Conservation (phyloP, 371 early-diverging fungal species). For the Entomophthora muscae region DNA sequence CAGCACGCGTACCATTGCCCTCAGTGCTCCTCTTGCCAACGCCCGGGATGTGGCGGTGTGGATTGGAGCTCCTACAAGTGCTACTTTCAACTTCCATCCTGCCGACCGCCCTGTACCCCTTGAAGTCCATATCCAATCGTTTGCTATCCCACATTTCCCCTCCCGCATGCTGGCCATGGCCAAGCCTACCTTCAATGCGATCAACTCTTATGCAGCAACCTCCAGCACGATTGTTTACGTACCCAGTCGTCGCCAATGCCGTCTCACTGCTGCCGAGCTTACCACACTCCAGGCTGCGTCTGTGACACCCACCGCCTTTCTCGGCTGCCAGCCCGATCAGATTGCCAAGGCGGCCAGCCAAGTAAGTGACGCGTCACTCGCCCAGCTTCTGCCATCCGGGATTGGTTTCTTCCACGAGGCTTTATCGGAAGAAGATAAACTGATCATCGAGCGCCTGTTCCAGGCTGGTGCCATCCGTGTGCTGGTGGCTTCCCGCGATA, state of each 20-base stretch:
- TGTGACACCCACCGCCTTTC: conserved; percentile 36
- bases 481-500: conserved; percentile 73
- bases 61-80: conserved; percentile 66
- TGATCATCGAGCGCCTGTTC: conserved; percentile 58
- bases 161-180: conserved; percentile 89
- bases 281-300: conserved; percentile 58
- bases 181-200: conserved; percentile 70
- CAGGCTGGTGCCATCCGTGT: conserved; percentile 67
- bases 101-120: conserved; percentile 82
- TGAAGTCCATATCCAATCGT: conserved; percentile 87
- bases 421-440: conserved; percentile 44
- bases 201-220: conserved; percentile 35
- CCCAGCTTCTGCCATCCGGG: conserved; percentile 54
- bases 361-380: conserved; percentile 52
- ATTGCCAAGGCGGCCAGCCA: conserved; percentile 36
- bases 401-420: conserved; percentile 88
- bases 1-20: conserved; percentile 72
- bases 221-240: conserved; percentile 79
- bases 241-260: conserved; percentile 76
- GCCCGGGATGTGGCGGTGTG: conserved; percentile 91
- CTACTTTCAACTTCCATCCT: conserved; percentile 86
- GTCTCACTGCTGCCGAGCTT: conserved; percentile 69
- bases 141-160: conserved; percentile 73
- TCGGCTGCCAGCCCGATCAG: conserved; percentile 44
- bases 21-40: conserved; percentile 81